phyloP scores from a whole-genome alignment of 257 asterid genomes.

The Prunella vulgaris region DNA sequence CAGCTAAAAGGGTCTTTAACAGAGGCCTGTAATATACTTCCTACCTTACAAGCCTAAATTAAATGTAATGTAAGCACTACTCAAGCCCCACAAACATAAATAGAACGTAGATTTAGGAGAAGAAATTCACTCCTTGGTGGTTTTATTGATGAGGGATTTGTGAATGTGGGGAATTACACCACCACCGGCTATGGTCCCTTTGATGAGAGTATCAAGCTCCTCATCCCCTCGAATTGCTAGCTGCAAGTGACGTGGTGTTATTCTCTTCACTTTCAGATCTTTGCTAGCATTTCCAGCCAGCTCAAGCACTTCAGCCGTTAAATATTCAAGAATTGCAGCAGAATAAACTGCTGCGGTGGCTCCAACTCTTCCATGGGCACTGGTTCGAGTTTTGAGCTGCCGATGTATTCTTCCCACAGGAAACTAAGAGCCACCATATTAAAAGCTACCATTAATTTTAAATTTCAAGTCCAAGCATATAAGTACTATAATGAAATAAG shows the following conservation, averaged over 20 bases:
- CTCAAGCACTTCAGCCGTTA: constrained; percentile 94
- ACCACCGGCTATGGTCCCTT: constrained; percentile 95
- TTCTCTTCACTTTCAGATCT: constrained; percentile 92
- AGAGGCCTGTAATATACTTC: constrained; percentile 12
- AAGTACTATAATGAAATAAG: neutral
- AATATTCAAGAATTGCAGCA: constrained; percentile 85
- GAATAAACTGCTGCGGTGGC: constrained; percentile 96
- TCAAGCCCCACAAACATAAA: constrained; percentile 10
- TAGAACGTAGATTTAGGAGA: neutral
- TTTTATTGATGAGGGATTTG: constrained; percentile 97
- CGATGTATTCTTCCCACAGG: constrained; percentile 97
- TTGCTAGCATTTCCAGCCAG: constrained; percentile 97
- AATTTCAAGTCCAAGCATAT: neutral
- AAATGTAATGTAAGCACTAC: constrained; percentile 8
- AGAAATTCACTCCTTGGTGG: constrained; percentile 71
- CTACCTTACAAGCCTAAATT: constrained; percentile 23
- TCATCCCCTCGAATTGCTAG: constrained; percentile 95
- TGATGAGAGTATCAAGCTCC: constrained; percentile 94
- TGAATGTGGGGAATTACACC: constrained; percentile 98
- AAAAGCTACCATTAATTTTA: neutral
- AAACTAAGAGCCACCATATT: constrained; percentile 39
- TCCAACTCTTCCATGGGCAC: constrained; percentile 89
- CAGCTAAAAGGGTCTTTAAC: constrained; percentile 7
- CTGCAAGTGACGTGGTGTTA: constrained; percentile 88
- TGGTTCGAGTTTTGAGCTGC: constrained; percentile 77